phyloP scores from a whole-genome alignment of 1,284 basidiomycete species.

The Phylloporus sp. region DNA sequence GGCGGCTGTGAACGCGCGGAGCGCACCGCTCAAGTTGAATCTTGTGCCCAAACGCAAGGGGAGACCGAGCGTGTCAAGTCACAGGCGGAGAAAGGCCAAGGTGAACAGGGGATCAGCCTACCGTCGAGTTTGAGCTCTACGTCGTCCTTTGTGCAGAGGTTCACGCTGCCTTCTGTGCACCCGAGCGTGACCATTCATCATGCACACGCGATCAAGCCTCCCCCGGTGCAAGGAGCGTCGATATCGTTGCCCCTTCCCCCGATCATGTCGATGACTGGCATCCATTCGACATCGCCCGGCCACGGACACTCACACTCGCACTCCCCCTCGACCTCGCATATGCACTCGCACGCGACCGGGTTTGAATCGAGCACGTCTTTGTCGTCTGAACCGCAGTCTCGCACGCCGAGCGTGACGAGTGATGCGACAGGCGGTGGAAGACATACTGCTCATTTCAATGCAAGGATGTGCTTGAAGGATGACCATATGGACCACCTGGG shows the following conservation, averaged over 20 bases:
- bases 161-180: slow-evolving; percentile 29
- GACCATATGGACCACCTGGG: too few species aligned
- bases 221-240: slow-evolving; percentile 36
- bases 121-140: slow-evolving; percentile 45
- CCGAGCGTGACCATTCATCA: background rate
- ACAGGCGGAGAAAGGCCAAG: slow-evolving; percentile 8
- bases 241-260: slow-evolving; percentile 35
- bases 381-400: slow-evolving; percentile 35
- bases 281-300: slow-evolving; percentile 8
- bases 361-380: slow-evolving; percentile 29
- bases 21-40: slow-evolving; percentile 58
- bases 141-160: slow-evolving; percentile 48
- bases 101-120: slow-evolving; percentile 40
- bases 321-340: background rate
- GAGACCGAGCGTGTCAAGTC: slow-evolving; percentile 27
- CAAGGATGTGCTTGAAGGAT: too few species aligned
- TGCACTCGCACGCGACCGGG: background rate
- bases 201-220: slow-evolving; percentile 33
- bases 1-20: slow-evolving; percentile 74
- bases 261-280: slow-evolving; percentile 24
- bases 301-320: background rate
- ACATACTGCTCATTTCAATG: too few species aligned
- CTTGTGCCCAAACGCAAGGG: slow-evolving; percentile 40
- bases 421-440: slow-evolving; percentile 40
- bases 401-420: slow-evolving; percentile 45